Base-by-base conservation (phyloP, 257 asterid genomes). In the Misopates orontium region DNA sequence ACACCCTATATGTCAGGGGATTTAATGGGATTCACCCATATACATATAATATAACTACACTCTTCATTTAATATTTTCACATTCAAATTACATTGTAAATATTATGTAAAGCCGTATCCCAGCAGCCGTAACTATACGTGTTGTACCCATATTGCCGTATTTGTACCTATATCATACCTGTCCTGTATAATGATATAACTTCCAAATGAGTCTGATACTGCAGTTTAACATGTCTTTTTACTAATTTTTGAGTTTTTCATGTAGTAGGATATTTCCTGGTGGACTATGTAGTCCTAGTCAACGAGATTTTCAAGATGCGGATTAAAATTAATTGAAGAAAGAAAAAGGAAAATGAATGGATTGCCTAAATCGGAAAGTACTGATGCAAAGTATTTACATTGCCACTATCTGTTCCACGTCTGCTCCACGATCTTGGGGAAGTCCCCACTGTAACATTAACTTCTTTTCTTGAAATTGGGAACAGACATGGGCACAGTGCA, bases 291-390 rank as follows among this genome's bases (percentile, higher is more conserved):
- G 31, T 24, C 11, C 6, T 10, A 25, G 62, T 36, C 36, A 53
- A 60, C 47, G 44, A 31, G 56, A 64, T 75, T 20, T 24, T 47
- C 25, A 36, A 9, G 28, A 55, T 56, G 71, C 51, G 47, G 32
- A 21, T 24, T 50, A 48, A 41, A 41, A 15, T 15, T 8, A 58
- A 39, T 49, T 14, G 21, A 40, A 28, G 10, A 42, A 24, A 39
- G 18, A 1, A 11, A 14, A 65, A 19, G 60, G 51, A 57, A 42
- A 58, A 60, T 48, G 44, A 19, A 42, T 64, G 51, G 21, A 56
- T 22, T 15, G 17, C 56, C 19, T 44, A 64, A 58, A 57, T 28
- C 50, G 22, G 10, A n/a, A 60, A 22, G 10, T 47, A 32, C 50
- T 31, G 9, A 18, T 22, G 45, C 10, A 13, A 10, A 48, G 44